These are phyloP conservation scores for Triangularia verruculosa DNA, from an alignment of 2,329 filamentous ascomycete genomes.

Conservation along the genomic window DNA sequence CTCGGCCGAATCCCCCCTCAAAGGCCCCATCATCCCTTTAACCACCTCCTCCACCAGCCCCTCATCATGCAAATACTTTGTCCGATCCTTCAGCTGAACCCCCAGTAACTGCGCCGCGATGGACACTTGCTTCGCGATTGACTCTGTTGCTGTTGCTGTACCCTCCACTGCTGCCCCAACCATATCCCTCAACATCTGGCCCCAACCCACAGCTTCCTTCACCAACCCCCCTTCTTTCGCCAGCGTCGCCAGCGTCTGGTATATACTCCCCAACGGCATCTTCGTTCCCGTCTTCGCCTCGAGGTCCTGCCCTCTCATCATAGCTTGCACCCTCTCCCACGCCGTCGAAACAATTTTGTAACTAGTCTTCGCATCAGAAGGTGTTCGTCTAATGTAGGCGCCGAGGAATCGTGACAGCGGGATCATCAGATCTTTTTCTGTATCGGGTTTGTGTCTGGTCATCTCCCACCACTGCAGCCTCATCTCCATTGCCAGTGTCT, in stretches of 20 bases:
- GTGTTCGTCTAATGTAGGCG: constrained; percentile 56
- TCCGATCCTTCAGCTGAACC: constrained; percentile 48
- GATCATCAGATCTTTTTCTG: constrained; percentile 62
- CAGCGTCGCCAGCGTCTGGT: constrained; percentile 48
- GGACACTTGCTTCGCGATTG: constrained; percentile 49
- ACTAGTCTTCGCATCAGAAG: constrained; percentile 33
- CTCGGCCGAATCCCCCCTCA: constrained; percentile 58
- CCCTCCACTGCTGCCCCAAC: constrained; percentile 33
- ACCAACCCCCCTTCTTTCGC: constrained; percentile 46
- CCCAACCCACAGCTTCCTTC: constrained; percentile 56
- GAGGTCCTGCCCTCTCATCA: constrained; percentile 37
- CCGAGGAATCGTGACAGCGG: constrained; percentile 62
- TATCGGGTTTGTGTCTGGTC: constrained; percentile 56
- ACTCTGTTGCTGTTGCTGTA: constrained; percentile 34
- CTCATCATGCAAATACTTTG: constrained; percentile 38
- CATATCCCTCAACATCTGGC: constrained; percentile 42
- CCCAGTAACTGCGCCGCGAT: constrained; percentile 55
- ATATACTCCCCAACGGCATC: constrained; percentile 46
- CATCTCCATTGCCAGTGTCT: constrained; percentile 59
- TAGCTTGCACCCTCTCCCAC: constrained; percentile 38
- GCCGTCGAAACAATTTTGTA: constrained; percentile 41
- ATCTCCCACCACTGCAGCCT: constrained; percentile 66
- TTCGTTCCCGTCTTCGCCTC: constrained; percentile 32
- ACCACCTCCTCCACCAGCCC: constrained; percentile 47
- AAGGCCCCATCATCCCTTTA: constrained; percentile 53